Evolutionary conservation across 768 basidiomycete genomes (phyloP).

Genomic region (Suillus americanus): DNA sequence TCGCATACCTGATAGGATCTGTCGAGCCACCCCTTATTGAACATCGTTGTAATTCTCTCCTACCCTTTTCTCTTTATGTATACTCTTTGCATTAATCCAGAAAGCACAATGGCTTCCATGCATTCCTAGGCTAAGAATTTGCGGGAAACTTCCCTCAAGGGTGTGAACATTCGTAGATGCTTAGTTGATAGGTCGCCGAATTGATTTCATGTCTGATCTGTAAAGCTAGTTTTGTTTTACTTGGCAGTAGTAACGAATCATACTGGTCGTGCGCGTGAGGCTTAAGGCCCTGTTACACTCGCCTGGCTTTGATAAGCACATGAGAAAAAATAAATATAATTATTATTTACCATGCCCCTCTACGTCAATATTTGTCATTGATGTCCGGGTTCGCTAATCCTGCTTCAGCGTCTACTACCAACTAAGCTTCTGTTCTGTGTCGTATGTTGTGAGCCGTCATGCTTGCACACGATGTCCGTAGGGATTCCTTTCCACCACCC

Average conservation of each 20-base stretch:
- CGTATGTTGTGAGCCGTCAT: background rate
- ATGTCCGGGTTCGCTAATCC: background rate
- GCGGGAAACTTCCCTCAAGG: background rate
- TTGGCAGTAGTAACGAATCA: background rate
- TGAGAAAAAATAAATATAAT: background rate
- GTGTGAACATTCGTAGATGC: background rate
- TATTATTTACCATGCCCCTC: background rate
- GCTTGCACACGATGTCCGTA: background rate
- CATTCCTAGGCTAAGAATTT: background rate
- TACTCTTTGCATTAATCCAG: background rate
- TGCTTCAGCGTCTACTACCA: background rate
- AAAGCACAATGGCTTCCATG: background rate
- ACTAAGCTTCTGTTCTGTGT: background rate
- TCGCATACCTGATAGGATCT: slow-evolving; percentile 50
- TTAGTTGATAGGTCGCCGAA: background rate
- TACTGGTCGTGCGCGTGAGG: background rate
- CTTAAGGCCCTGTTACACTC: too few relatives aligned
- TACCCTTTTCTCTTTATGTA: background rate
- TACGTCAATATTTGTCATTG: background rate
- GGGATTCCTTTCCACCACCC: background rate
- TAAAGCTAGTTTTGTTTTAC: background rate
- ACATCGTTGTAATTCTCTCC: background rate
- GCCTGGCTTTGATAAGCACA: background rate
- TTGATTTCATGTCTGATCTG: background rate
- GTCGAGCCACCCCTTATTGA: slow-evolving; percentile 16